Percentiles rank a stretch among this genome's conserved stretches.
phyloP scores from a whole-genome alignment of 768 basidiomycete species.

The Boletus coccyginus region DNA sequence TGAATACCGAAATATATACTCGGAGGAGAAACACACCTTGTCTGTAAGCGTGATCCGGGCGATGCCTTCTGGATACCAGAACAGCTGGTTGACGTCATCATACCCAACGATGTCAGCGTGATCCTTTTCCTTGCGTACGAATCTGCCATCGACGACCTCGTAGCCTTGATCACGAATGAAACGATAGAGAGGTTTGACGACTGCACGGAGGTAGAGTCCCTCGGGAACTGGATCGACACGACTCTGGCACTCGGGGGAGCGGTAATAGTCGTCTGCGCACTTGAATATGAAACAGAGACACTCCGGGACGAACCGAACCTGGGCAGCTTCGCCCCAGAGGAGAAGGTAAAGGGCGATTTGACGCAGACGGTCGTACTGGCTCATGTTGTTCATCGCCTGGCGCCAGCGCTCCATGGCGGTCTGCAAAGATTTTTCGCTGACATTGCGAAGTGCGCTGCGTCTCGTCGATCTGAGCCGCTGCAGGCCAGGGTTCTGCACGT shows the following conservation, averaged over 20 bases:
- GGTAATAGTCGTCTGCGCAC: conserved; percentile 99
- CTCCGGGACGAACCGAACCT: conserved; percentile 95
- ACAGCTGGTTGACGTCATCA: conserved; percentile 98
- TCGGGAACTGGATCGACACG: conserved; percentile 90
- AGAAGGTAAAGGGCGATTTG: conserved; percentile 95
- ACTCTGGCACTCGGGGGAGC: conserved; percentile 96
- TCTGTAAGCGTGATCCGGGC: conserved; percentile 85
- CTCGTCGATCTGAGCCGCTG: conserved; percentile 76
- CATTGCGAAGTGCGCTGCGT: conserved; percentile 53
- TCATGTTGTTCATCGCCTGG: conserved; percentile 98
- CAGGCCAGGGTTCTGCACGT: conserved; percentile 87
- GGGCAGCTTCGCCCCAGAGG: conserved; percentile 98
- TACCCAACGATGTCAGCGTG: conserved; percentile 96
- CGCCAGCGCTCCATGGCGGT: conserved; percentile 92
- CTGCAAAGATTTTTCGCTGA: conserved; percentile 63
- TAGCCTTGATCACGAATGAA: conserved; percentile 98
- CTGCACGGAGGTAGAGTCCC: conserved; percentile 87
- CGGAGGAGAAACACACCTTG: conserved; percentile 54
- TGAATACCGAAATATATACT: neutral
- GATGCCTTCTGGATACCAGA: conserved; percentile 99
- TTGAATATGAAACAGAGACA: conserved; percentile 99
- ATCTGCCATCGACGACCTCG: conserved; percentile 93
- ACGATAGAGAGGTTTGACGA: conserved; percentile 91
- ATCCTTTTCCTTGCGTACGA: conserved; percentile 89
- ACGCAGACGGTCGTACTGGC: conserved; percentile 92